phyloP scores from a whole-genome alignment of 495 filamentous ascomycete species.

The Delitschia confertaspora region DNA sequence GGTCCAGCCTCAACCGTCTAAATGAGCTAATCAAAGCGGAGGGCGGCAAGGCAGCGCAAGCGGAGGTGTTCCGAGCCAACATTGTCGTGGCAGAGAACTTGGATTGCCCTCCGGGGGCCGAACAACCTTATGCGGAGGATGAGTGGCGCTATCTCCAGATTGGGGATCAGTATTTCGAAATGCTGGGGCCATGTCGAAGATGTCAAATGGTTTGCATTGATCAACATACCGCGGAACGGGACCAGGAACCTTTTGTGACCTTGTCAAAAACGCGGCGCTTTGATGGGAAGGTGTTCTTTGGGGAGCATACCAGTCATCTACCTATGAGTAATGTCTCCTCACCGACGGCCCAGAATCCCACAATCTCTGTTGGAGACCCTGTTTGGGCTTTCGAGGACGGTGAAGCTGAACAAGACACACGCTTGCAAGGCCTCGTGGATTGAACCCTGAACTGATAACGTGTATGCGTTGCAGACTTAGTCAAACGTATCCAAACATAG shows the following conservation, averaged over 20 bases:
- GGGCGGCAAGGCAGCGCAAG: constrained; percentile 50
- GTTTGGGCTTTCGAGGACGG: constrained; percentile 35
- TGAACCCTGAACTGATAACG: constrained; percentile 24
- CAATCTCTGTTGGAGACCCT: constrained; percentile 49
- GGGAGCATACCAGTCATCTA: constrained; percentile 54
- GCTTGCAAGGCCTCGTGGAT: constrained; percentile 15
- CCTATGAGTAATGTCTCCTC: constrained; percentile 22
- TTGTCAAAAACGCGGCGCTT: constrained; percentile 75
- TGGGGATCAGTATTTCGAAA: constrained; percentile 49
- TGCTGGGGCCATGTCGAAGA: constrained; percentile 72
- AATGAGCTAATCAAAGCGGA: constrained; percentile 57
- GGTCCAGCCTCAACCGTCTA: constrained; percentile 66
- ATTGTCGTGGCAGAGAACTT: constrained; percentile 58
- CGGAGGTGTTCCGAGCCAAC: constrained; percentile 76
- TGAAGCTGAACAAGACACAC: constrained; percentile 7
- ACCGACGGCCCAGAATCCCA: constrained; percentile 37
- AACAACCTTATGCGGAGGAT: constrained; percentile 54
- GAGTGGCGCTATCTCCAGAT: constrained; percentile 45
- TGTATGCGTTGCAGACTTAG: constrained; percentile 19
- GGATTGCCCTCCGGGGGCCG: constrained; percentile 34
- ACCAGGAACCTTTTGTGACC: constrained; percentile 80
- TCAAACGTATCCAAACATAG: constrained; percentile 14
- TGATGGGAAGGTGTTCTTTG: constrained; percentile 78
- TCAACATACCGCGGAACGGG: constrained; percentile 66
- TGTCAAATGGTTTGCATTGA: constrained; percentile 97